Conservation (phyloP, 2,329 filamentous ascomycete genomes). For the Diplodia corticola region DNA sequence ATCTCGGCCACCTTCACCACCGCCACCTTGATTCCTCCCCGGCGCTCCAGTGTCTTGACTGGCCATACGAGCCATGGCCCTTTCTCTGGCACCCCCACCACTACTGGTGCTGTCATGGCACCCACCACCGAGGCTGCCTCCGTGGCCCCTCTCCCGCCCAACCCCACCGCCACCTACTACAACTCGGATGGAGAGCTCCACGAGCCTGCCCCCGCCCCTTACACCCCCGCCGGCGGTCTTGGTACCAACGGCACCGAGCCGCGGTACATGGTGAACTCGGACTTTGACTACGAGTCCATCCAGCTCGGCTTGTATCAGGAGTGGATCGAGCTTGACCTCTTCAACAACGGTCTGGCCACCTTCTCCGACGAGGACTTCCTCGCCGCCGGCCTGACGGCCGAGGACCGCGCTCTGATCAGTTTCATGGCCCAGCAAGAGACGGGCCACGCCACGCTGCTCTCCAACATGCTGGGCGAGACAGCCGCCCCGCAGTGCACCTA, state of each 20-base stretch:
- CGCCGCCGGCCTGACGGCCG: conserved; percentile 64
- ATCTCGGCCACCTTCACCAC: conserved; percentile 36
- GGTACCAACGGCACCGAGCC: conserved; percentile 77
- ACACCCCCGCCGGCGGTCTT: conserved; percentile 67
- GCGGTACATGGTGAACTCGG: conserved; percentile 74
- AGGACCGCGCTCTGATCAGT: conserved; percentile 69
- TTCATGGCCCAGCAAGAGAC: conserved; percentile 78
- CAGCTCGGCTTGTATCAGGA: conserved; percentile 76
- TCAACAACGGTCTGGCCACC: conserved; percentile 70
- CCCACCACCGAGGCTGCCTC: conserved; percentile 55
- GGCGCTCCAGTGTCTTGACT: conserved; percentile 51
- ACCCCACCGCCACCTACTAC: conserved; percentile 66
- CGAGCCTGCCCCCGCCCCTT: conserved; percentile 68
- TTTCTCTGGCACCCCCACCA: conserved; percentile 66
- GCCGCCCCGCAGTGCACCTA: conserved; percentile 76
- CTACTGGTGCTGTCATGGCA: conserved; percentile 67
- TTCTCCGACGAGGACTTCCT: conserved; percentile 71
- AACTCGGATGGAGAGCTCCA: conserved; percentile 70
- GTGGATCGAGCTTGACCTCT: conserved; percentile 81
- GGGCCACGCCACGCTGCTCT: conserved; percentile 74
- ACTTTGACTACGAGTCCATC: conserved; percentile 81
- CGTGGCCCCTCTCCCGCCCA: conserved; percentile 59
- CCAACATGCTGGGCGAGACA: conserved; percentile 73
- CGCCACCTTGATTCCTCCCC: conserved; percentile 43
- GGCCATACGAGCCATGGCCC: conserved; percentile 69